phyloP scores from a whole-genome alignment of 2,329 filamentous ascomycete genomes.

The Tolypocladium tropicale region DNA sequence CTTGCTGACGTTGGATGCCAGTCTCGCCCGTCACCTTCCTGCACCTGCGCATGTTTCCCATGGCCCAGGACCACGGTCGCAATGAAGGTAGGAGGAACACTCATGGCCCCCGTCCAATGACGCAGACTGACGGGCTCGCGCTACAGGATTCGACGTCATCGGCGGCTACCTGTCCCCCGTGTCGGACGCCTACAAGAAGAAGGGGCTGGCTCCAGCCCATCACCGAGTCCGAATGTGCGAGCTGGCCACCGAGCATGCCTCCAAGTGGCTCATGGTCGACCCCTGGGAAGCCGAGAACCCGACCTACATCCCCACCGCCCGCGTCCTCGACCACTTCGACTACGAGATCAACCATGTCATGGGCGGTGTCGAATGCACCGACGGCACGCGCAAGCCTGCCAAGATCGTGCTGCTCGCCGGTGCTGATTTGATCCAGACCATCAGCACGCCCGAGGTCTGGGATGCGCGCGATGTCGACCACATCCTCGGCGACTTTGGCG shows the following conservation, averaged over 20 bases:
- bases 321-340: constrained; percentile 84
- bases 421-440: constrained; percentile 63
- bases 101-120: neutral
- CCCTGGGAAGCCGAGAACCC: constrained; percentile 77
- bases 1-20: constrained; percentile 1
- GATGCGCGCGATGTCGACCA: constrained; percentile 75
- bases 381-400: constrained; percentile 55
- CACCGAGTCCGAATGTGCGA: constrained; percentile 64
- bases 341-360: constrained; percentile 72
- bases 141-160: constrained; percentile 60
- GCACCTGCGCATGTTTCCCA: constrained; percentile 79
- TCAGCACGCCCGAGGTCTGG: constrained; percentile 70
- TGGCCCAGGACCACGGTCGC: constrained; percentile 70
- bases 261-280: constrained; percentile 73
- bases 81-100: constrained; percentile 17
- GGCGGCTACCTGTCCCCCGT: constrained; percentile 49
- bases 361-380: constrained; percentile 62
- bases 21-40: constrained; percentile 66
- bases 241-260: constrained; percentile 63
- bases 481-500: constrained; percentile 74
- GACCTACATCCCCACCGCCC: constrained; percentile 78
- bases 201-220: constrained; percentile 24
- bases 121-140: neutral
- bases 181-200: constrained; percentile 26
- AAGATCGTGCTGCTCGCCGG: constrained; percentile 77